Evolutionary conservation across 345 rosid species (phyloP), one percentile per base, ranked within the genome.

Genomic region (Hibiscus mutabilis): DNA sequence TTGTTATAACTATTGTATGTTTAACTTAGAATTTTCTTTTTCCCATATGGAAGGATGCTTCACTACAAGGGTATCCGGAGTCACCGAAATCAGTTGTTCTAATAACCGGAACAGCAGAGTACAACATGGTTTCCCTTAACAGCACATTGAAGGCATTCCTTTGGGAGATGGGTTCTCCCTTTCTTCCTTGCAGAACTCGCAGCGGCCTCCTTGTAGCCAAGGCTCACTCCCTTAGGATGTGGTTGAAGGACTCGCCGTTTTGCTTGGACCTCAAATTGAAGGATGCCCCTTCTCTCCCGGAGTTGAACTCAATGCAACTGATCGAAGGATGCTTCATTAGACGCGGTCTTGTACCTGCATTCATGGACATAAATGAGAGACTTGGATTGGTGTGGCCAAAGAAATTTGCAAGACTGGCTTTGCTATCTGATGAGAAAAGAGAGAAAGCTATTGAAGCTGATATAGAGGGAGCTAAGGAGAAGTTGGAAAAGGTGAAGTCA

Each of bases 111-210:
- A 85, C 90, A 3, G 84, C 97, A 18, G 97, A 91, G 53, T 94
- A 94, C 81, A 94, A 91, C 78, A 82, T 76, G 76, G 85, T 91
- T 53, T 94, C 98, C 22, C 89, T 94, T 18, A 81, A 88, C 42
- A 86, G 86, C 79, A 94, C 98, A 18, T 65, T 94, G 70, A 94
- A 91, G 82, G 93, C 88, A 0, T 94, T 85, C 81, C 95, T 94
- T 57, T 94, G 95, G 97, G 98, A 94, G 83, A 94, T 94, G 98
- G 95, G 91, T 2, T 91, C 98, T 11, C 98, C 98, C 12, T 94
- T 91, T 79, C 87, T 90, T 70, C 98, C 96, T 1, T 88, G 96
- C 77, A 88, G 79, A 80, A 85, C 91, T 42, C 80, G 96, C 68
- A 91, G 86, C 0, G 96, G 97, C 60, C 88, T 91, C 67, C 89